Evolutionary conservation across 805 yeast species (phyloP).

Genomic region (Nakazawaea ernobii): DNA sequence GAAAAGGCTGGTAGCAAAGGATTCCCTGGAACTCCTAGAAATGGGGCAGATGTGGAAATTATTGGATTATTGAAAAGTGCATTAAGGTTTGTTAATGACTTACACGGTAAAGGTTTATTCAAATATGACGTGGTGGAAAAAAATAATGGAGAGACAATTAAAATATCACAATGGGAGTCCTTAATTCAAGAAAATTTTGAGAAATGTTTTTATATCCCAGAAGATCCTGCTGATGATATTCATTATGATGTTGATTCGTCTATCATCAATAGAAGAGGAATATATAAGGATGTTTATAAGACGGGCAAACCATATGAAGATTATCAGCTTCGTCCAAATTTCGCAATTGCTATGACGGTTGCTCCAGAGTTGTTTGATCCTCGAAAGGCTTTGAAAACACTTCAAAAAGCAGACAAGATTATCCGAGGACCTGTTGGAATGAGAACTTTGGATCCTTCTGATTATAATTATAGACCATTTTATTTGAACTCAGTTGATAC

Average conservation of each 20-base stretch:
- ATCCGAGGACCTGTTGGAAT: conserved; percentile 90
- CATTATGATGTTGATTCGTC: conserved; percentile 54
- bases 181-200: conserved; percentile 73
- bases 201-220: conserved; percentile 70
- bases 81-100: conserved; percentile 67
- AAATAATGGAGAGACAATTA: conserved; percentile 49
- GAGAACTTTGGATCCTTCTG: conserved; percentile 89
- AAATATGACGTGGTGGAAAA: conserved; percentile 50
- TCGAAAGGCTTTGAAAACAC: conserved; percentile 54
- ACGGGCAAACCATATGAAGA: conserved; percentile 90
- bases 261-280: conserved; percentile 84
- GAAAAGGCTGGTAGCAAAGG: conserved; percentile 78
- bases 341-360: conserved; percentile 86
- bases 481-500: conserved; percentile 77
- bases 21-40: conserved; percentile 96
- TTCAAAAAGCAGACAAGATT: conserved; percentile 62
- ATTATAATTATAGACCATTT: conserved; percentile 86
- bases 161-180: conserved; percentile 67
- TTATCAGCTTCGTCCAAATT: conserved; percentile 88
- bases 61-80: conserved; percentile 83
- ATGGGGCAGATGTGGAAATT: conserved; percentile 93
- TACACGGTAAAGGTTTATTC: conserved; percentile 51
- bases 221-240: conserved; percentile 52
- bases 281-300: conserved; percentile 80
- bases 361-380: conserved; percentile 87